A percentile compares a stretch with the other conserved stretches of the same genome.
Conservation (phyloP, 164 flowering plant genomes). For the Berberis vulgaris region DNA sequence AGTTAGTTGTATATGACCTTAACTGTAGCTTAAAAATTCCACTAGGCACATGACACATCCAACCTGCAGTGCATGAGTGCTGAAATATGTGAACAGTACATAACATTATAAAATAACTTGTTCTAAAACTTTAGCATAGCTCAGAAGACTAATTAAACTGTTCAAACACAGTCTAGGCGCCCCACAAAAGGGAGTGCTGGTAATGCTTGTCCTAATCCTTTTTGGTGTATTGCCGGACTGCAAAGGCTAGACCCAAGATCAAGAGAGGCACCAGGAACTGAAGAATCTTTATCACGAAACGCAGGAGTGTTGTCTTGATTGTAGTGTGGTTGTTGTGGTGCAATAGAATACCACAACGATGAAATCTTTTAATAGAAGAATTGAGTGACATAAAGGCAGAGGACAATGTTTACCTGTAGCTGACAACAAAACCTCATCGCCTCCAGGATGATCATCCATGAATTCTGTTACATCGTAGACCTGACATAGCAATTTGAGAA, state of each 20-base stretch:
- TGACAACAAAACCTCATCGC: conserved; percentile 74
- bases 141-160: not conserved
- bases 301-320: conserved; percentile 50
- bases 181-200: not conserved
- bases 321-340: conserved; percentile 37
- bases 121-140: not conserved
- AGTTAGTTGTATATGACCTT: no score
- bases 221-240: conserved; percentile 59
- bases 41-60: no score
- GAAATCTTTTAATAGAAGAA: not conserved
- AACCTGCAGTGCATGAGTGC: no score
- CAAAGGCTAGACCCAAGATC: conserved; percentile 78
- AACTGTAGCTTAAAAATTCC: no score
- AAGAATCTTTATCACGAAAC: conserved; percentile 59
- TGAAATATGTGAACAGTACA: not conserved
- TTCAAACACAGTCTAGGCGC: not conserved
- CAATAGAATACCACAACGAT: conserved; percentile 1
- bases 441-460: conserved; percentile 98
- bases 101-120: not conserved
- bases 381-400: not conserved
- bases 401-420: conserved; percentile 50
- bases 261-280: conserved; percentile 78
- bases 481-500: conserved; percentile 24
- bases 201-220: conserved; percentile 10
- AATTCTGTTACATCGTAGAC: conserved; percentile 83